Evolutionary conservation across 2,329 filamentous ascomycete genomes (phyloP), one percentile per base, ranked within the genome.

Genomic region (Arthroderma sp.): DNA sequence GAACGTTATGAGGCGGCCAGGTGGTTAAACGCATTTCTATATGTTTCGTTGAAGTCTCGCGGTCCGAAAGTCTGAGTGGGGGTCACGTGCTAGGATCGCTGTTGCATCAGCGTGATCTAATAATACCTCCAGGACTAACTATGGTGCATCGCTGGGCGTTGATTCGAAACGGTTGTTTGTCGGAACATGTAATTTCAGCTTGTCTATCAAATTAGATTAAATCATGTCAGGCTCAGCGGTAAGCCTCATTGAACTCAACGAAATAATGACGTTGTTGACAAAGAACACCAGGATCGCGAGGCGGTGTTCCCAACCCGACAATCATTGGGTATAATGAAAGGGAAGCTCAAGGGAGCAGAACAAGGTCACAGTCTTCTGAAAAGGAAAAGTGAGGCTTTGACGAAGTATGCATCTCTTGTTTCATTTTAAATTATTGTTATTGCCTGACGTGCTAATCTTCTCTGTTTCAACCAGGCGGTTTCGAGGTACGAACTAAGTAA

Each of bases 231-330:
- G 61, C 49, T 55, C 58, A 52, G 63, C 61, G 49, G 64, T 64
- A 47, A 45, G 45, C 32, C 32, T 32, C 22, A 28, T 33, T 15
- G n/a, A 10, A 11, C 22, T 29, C 30, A 36, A n/a, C 22, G 40
- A 11, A 30, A 36, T 42, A 11, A 27, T 33, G 36, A 53, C 49
- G 57, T 55, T 51, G 50, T 45, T 22, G 15, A 36, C 10, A 44
- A n/a, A 10, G 31, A 11, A 31, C 36, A 32, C 9, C 42, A 94
- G 88, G 86, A 89, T 65, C 80, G 91, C 65, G 91, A 98, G 70
- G 77, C 88, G 60, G 89, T 98, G 69, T 98, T 98, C 69, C 85
- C 91, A 59, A 98, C 91, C 62, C 85, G 91, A 60, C 91, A 98
- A 73, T 94, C 87, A 64, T 74, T 98, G 68, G 88, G 87, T 53